Conservation (phyloP, 208 protist genomes). For the Ichthyophonus hoferi region DNA sequence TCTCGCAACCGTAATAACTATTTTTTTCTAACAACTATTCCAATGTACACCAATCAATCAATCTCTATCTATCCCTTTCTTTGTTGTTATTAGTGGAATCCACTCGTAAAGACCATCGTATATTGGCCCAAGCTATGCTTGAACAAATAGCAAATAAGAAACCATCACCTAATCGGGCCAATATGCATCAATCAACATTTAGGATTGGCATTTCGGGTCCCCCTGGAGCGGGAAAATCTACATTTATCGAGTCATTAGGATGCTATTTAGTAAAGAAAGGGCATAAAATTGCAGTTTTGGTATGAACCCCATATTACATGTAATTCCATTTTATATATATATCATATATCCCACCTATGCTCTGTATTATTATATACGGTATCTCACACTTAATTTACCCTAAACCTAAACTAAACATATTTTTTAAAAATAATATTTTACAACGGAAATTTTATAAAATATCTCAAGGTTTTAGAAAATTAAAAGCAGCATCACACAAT, state of each 20-base stretch:
- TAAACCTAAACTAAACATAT: not conserved
- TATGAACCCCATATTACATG: not conserved
- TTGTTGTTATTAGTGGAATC: slow-evolving; percentile 51
- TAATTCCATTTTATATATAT: not conserved
- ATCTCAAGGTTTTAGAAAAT: not conserved
- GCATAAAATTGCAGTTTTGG: slow-evolving; percentile 69
- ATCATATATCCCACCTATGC: not conserved
- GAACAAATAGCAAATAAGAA: not conserved
- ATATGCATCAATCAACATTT: slow-evolving; percentile 49
- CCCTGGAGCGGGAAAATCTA: slow-evolving; percentile 86
- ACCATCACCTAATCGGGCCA: no score
- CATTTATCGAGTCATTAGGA: slow-evolving; percentile 79
- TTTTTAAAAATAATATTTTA: not conserved
- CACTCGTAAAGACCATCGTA: slow-evolving; percentile 6
- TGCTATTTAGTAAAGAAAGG: slow-evolving; percentile 56
- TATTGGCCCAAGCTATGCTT: not conserved
- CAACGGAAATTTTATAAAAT: not conserved
- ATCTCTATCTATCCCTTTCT: no score
- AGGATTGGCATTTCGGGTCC: slow-evolving; percentile 83
- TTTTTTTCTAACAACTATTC: no score
- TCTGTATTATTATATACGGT: not conserved
- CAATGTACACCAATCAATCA: no score
- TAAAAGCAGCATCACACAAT: not conserved
- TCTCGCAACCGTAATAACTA: no score
- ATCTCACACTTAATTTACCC: not conserved